phyloP scores from a whole-genome alignment of 768 basidiomycete genomes.

The Steccherinum ochraceum region DNA sequence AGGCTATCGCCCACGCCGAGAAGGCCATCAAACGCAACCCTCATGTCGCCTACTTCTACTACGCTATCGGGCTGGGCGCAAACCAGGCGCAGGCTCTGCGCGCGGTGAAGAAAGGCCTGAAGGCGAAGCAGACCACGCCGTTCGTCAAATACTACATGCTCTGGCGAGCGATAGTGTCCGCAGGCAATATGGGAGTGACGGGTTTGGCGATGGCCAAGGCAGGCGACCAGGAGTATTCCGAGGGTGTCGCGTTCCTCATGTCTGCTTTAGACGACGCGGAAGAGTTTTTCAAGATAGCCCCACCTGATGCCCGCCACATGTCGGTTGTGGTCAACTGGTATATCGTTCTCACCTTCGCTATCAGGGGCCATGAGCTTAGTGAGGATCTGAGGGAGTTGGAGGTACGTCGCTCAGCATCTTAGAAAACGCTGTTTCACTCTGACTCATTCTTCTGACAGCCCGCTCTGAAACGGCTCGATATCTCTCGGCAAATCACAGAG shows the following conservation, averaged over 20 bases:
- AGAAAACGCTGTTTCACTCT: background rate
- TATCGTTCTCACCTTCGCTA: conserved; percentile 44
- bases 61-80: conserved; percentile 46
- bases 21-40: conserved; percentile 48
- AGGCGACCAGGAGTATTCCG: conserved; percentile 43
- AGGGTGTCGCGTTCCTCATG: conserved; percentile 54
- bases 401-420: conserved; percentile 32
- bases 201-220: conserved; percentile 39
- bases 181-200: conserved; percentile 47
- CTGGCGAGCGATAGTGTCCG: conserved; percentile 58
- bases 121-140: conserved; percentile 44
- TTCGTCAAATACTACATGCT: conserved; percentile 53
- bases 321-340: conserved; percentile 56
- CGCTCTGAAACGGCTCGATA: conserved; percentile 36
- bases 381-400: conserved; percentile 43
- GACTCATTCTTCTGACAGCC: conserved; percentile 14
- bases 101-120: conserved; percentile 61
- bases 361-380: conserved; percentile 45
- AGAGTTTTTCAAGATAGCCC: conserved; percentile 45
- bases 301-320: conserved; percentile 58
- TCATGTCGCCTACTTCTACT: conserved; percentile 57
- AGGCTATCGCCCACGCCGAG: conserved; percentile 42
- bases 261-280: conserved; percentile 59
- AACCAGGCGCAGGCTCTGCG: conserved; percentile 47
- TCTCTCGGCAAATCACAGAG: conserved; percentile 45